A percentile compares a stretch with the other conserved stretches of the same genome.
Evolutionary conservation across 345 rosid species (phyloP).

Genomic region (Salix dunnii): DNA sequence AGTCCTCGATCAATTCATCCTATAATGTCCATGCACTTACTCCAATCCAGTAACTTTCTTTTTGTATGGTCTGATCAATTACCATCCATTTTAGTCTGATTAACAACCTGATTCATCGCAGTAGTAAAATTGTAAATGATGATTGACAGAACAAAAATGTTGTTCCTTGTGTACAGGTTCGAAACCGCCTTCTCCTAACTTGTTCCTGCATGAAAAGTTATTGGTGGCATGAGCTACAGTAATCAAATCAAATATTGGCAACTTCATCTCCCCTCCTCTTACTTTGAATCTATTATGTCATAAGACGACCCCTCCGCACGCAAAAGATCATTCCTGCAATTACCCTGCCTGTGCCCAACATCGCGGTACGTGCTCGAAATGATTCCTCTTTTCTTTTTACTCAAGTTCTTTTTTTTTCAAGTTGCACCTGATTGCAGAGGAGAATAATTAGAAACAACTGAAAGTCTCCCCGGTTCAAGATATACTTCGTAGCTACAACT

Average conservation of each 20-base stretch:
- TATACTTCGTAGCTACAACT: neutral
- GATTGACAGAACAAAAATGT: too few species aligned
- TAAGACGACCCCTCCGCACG: neutral
- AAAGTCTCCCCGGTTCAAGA: neutral
- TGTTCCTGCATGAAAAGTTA: neutral
- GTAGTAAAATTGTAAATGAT: too few species aligned
- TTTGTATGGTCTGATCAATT: neutral
- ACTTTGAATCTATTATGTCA: neutral
- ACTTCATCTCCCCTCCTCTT: neutral
- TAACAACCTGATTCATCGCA: neutral
- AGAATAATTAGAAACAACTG: neutral
- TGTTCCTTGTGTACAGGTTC: too few species aligned
- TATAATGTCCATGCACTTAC: constrained; percentile 2
- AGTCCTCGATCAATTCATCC: constrained; percentile 15
- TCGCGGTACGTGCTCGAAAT: neutral
- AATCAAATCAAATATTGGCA: neutral
- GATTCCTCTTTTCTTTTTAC: neutral
- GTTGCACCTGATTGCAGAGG: neutral
- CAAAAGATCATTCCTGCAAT: neutral
- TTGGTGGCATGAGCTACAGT: neutral
- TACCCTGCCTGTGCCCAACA: neutral
- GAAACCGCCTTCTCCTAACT: neutral
- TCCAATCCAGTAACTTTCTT: constrained; percentile 3
- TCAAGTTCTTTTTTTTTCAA: neutral
- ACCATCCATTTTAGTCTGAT: neutral